Evolutionary conservation across 31 red algal genomes (phyloP).

Genomic region (Odonthalia washingtoniensis): DNA sequence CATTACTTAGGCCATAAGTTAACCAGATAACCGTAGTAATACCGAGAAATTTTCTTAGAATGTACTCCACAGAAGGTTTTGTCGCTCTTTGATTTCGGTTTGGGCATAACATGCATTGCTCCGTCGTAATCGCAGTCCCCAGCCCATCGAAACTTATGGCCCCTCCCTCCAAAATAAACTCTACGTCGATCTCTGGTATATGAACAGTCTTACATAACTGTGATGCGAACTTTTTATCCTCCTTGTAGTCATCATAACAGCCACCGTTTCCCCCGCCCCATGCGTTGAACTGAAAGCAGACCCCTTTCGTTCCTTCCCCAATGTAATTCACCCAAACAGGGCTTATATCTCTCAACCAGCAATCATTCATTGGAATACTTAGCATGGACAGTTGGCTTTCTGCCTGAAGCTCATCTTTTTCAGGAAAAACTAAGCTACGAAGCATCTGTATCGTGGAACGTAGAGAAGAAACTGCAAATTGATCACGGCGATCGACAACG

Average conservation of each 20-base stretch:
- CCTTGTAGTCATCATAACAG: slow-evolving; percentile 58
- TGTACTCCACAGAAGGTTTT: slow-evolving; percentile 36
- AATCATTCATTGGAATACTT: slow-evolving; percentile 70
- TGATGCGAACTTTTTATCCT: slow-evolving; percentile 50
- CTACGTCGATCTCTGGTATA: slow-evolving; percentile 33
- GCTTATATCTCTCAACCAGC: slow-evolving; percentile 86
- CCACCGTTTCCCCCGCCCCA: slow-evolving; percentile 83
- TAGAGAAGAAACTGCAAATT: not conserved
- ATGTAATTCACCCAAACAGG: slow-evolving; percentile 40
- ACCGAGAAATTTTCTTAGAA: slow-evolving; percentile 50
- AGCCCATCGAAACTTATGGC: slow-evolving; percentile 71
- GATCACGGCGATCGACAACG: slow-evolving; percentile 17
- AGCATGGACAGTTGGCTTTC: no score
- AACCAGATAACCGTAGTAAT: slow-evolving; percentile 75
- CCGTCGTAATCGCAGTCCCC: slow-evolving; percentile 77
- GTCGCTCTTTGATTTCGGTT: slow-evolving; percentile 62
- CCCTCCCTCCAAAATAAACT: slow-evolving; percentile 85
- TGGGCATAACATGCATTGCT: slow-evolving; percentile 68
- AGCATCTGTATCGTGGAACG: not conserved
- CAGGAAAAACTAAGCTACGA: slow-evolving; percentile 37
- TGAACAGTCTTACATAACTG: slow-evolving; percentile 8
- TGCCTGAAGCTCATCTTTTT: no score
- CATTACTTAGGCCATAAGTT: slow-evolving; percentile 63
- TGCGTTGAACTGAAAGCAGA: slow-evolving; percentile 85
- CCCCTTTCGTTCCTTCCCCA: not conserved